Evolutionary conservation across 345 rosid species (phyloP).

Genomic region (Eucalyptus cladocalyx): DNA sequence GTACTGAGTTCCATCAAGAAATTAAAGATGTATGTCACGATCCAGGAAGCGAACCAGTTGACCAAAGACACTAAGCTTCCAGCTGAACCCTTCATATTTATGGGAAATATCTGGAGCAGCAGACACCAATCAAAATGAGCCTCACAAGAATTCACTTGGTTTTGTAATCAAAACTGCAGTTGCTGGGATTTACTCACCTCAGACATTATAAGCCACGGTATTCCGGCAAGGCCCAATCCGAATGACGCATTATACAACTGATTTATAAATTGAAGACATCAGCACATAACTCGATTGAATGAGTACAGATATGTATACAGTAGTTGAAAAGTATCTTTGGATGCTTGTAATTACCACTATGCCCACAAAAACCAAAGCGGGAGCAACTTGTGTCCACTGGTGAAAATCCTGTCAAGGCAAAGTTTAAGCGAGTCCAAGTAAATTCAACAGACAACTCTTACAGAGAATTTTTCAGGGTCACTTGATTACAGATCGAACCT

Average conservation of each 20-base stretch:
- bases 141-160: not conserved
- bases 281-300: not conserved
- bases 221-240: conserved; percentile 68
- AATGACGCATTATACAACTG: conserved; percentile 19
- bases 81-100: conserved; percentile 73
- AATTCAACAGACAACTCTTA: not conserved
- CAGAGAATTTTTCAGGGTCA: not conserved
- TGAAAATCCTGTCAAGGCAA: conserved; percentile 28
- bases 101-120: conserved; percentile 55
- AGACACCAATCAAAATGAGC: not conserved
- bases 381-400: conserved; percentile 22
- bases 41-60: conserved; percentile 80
- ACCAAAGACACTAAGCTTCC: conserved; percentile 76
- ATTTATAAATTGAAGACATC: not conserved
- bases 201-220: conserved; percentile 75
- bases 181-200: conserved; percentile 34
- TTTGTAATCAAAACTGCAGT: not conserved
- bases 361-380: conserved; percentile 37
- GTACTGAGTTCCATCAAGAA: conserved; percentile 45
- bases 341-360: conserved; percentile 19
- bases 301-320: not conserved
- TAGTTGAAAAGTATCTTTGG: not conserved
- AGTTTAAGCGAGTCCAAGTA: not conserved
- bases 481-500: conserved; percentile 12
- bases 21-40: conserved; percentile 52